phyloP scores from a whole-genome alignment of 768 basidiomycete genomes.

The Vishniacozyma victoriae region DNA sequence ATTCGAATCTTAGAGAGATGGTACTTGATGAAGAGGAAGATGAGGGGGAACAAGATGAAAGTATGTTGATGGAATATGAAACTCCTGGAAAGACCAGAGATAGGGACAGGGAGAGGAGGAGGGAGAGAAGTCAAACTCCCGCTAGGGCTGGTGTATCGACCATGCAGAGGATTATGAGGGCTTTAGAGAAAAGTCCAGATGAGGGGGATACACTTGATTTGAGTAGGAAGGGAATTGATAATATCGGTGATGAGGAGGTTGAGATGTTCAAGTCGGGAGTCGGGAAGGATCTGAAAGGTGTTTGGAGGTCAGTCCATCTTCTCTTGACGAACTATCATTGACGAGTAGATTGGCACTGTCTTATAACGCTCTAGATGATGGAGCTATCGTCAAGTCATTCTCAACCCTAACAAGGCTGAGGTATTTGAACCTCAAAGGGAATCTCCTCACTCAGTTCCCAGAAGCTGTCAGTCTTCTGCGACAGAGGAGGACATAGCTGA shows the following conservation, averaged over 20 bases:
- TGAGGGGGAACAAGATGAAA: no score
- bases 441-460: conserved; percentile 74
- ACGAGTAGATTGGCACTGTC: conserved; percentile 70
- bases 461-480: neutral
- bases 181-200: conserved; percentile 52
- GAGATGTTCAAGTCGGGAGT: conserved; percentile 66
- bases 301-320: conserved; percentile 25
- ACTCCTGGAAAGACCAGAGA: no score
- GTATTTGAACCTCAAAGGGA: conserved; percentile 52
- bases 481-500: neutral
- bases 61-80: no score
- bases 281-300: conserved; percentile 50
- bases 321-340: no score
- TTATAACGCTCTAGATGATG: conserved; percentile 73
- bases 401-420: conserved; percentile 34
- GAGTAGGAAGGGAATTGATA: conserved; percentile 68
- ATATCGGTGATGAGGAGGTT: conserved; percentile 68
- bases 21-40: no score
- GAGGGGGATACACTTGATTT: conserved; percentile 77
- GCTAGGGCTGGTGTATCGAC: no score
- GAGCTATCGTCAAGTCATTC: conserved; percentile 40
- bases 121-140: no score
- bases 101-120: no score
- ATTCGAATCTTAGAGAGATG: no score
- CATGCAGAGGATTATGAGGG: conserved; percentile 16